Conservation (phyloP, 768 basidiomycete species). For the Boletus rubescentipes region DNA sequence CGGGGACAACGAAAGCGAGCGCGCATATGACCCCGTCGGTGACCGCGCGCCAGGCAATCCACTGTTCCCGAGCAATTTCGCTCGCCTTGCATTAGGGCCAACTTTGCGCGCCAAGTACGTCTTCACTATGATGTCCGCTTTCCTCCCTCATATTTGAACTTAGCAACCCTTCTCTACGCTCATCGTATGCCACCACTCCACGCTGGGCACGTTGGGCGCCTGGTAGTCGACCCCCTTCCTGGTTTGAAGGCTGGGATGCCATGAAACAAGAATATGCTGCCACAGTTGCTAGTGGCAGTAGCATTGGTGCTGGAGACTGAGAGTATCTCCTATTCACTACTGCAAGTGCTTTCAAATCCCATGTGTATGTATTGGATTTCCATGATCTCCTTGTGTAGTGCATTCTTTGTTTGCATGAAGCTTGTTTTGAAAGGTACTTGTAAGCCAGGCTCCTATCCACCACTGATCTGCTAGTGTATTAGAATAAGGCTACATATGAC, state of each 20-base stretch:
- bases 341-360: background rate
- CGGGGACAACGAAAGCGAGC: constrained; percentile 30
- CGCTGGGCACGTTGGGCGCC: constrained; percentile 28
- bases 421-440: background rate
- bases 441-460: too few relatives aligned
- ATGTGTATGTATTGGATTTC: background rate
- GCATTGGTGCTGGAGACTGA: constrained; percentile 26
- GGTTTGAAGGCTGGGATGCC: constrained; percentile 43
- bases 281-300: constrained; percentile 39
- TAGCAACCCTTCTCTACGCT: constrained; percentile 29
- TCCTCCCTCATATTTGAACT: background rate
- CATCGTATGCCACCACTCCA: constrained; percentile 10
- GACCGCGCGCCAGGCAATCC: constrained; percentile 74
- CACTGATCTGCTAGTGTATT: too few relatives aligned
- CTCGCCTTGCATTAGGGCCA: constrained; percentile 61
- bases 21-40: constrained; percentile 48
- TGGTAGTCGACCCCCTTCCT: constrained; percentile 35
- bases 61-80: constrained; percentile 80
- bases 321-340: too few relatives aligned
- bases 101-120: constrained; percentile 58
- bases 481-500: too few relatives aligned
- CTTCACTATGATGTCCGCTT: background rate
- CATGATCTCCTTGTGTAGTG: background rate
- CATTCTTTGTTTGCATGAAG: background rate
- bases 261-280: constrained; percentile 45